phyloP scores from a whole-genome alignment of 805 yeast species.

The Kuraishia capsulata region DNA sequence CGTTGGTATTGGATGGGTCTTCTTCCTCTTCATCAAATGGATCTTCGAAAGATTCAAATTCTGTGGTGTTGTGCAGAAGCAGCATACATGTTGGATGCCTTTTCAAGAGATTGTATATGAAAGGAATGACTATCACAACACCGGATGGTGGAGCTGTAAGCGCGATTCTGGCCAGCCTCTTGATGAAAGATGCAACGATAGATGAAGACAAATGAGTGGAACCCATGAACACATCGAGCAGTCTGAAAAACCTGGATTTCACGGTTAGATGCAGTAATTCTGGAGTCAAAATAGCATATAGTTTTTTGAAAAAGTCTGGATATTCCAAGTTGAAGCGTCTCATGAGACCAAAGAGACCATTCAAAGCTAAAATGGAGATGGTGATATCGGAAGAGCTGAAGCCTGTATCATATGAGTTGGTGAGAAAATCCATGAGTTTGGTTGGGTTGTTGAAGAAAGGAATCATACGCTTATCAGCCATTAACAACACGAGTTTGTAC shows the following conservation, averaged over 20 bases:
- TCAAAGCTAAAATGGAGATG: conserved; percentile 60
- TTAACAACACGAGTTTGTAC: conserved; percentile 57
- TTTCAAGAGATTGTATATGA: conserved; percentile 79
- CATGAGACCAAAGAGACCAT: conserved; percentile 83
- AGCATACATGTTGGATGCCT: conserved; percentile 94
- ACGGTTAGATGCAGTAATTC: conserved; percentile 68
- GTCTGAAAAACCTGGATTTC: conserved; percentile 79
- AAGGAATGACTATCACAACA: conserved; percentile 80
- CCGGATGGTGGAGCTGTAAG: conserved; percentile 83
- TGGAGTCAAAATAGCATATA: conserved; percentile 73
- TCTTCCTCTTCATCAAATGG: conserved; percentile 54
- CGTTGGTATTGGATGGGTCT: conserved; percentile 74
- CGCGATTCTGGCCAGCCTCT: conserved; percentile 66
- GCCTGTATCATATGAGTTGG: conserved; percentile 63
- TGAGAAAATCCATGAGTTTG: conserved; percentile 83
- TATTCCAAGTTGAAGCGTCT: conserved; percentile 77
- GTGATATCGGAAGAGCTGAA: conserved; percentile 21
- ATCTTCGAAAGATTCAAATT: conserved; percentile 34
- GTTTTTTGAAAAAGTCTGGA: conserved; percentile 78
- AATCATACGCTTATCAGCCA: conserved; percentile 76
- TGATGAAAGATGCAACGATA: conserved; percentile 83
- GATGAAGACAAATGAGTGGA: conserved; percentile 83
- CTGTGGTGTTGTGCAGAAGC: conserved; percentile 53
- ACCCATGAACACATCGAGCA: conserved; percentile 75
- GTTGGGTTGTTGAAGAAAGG: conserved; percentile 78